These are phyloP conservation scores for Ambispora gerdemannii DNA, from an alignment of 192 early-diverging fungal species.

Conservation along the genomic window DNA sequence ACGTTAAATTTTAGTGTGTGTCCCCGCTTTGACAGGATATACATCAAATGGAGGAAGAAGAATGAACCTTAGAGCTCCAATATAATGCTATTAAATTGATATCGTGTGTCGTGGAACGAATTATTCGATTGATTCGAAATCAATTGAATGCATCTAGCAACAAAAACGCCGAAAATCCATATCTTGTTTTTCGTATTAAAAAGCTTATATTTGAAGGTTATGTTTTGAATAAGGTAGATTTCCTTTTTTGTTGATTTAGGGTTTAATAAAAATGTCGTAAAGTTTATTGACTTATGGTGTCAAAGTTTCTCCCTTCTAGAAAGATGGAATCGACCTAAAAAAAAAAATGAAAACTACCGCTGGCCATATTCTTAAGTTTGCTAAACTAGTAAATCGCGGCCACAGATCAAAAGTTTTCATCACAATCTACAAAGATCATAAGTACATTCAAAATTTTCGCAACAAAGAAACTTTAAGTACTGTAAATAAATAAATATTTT, in stretches of 20 bases:
- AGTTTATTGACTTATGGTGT: slow-evolving; percentile 8
- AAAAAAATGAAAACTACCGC: background rate
- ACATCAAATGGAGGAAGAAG: background rate
- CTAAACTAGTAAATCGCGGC: background rate
- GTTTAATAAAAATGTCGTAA: background rate
- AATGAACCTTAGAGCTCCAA: background rate
- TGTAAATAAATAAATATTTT: background rate
- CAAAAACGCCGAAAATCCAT: slow-evolving; percentile 37
- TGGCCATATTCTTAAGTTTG: background rate
- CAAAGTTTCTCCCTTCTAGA: background rate
- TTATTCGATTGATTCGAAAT: background rate
- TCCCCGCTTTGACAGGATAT: background rate
- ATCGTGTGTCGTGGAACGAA: background rate
- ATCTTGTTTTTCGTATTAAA: slow-evolving; percentile 46
- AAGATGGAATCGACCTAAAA: background rate
- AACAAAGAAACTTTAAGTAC: background rate
- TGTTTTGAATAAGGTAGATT: too few relatives aligned
- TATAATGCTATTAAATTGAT: background rate
- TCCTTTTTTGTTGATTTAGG: background rate
- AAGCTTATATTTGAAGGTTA: too few relatives aligned
- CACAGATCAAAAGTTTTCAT: background rate
- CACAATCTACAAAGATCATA: background rate
- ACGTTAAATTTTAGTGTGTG: background rate
- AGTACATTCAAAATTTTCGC: background rate
- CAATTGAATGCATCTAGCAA: slow-evolving; percentile 15